Evolutionary conservation across 2,329 filamentous ascomycete species (phyloP).

Genomic region (Fusarium stilboides): DNA sequence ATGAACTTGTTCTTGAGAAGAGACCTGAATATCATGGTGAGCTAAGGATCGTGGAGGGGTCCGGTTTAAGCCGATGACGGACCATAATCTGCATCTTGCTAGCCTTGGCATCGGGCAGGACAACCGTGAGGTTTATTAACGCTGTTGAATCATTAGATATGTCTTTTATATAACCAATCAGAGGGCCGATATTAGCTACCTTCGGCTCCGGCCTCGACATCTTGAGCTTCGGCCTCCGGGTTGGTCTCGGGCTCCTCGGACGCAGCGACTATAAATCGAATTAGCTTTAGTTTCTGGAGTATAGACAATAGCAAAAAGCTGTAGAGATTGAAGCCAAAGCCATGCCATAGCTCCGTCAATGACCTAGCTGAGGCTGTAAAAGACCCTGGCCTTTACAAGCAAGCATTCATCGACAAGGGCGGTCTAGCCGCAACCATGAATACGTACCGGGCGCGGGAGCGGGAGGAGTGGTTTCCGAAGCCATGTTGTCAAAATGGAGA

Average conservation of each 20-base stretch:
- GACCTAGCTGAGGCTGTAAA: conserved; percentile 13
- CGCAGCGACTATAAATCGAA: conserved; percentile 35
- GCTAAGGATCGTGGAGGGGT: conserved; percentile 17
- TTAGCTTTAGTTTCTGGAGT: conserved; percentile 20
- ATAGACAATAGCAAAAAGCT: neutral
- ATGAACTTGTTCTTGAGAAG: conserved; percentile 94
- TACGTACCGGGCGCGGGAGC: conserved; percentile 50
- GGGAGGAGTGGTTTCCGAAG: conserved; percentile 52
- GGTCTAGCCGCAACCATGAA: conserved; percentile 36
- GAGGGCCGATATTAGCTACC: conserved; percentile 46
- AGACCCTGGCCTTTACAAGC: conserved; percentile 37
- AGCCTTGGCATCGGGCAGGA: conserved; percentile 81
- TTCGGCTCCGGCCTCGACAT: conserved; percentile 54
- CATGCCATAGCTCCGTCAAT: conserved; percentile 20
- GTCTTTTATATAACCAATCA: conserved; percentile 12
- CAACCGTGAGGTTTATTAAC: conserved; percentile 77
- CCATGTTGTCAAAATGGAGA: conserved; percentile 51
- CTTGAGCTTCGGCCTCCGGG: conserved; percentile 46
- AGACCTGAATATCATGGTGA: conserved; percentile 71
- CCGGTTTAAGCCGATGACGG: conserved; percentile 53
- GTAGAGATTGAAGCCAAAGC: conserved; percentile 3
- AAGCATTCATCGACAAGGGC: conserved; percentile 36
- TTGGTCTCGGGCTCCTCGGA: conserved; percentile 49
- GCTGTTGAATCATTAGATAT: conserved; percentile 54
- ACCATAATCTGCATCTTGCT: conserved; percentile 90